A percentile compares a stretch with the other conserved stretches of the same genome.
Conservation (phyloP, 306 rosid genomes). For the Castanea crenata region DNA sequence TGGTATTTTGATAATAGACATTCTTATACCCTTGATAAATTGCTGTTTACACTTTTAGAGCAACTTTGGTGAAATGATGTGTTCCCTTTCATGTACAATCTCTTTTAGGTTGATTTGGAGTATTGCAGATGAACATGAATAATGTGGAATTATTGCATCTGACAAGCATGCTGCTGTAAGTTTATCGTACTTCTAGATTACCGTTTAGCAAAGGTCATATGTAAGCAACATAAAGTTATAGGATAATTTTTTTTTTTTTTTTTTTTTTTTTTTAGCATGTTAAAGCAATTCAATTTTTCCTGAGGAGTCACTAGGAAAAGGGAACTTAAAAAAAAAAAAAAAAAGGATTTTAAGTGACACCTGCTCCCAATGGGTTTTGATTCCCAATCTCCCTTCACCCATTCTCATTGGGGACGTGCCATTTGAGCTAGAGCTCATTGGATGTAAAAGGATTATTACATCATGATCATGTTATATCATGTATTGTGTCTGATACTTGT, state of each 20-base stretch:
- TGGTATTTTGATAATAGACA: constrained; percentile 43
- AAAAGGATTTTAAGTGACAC: no score
- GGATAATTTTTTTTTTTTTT: neutral
- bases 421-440: no score
- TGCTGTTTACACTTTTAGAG: constrained; percentile 9
- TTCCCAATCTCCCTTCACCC: no score
- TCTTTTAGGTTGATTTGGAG: constrained; percentile 64
- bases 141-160: constrained; percentile 18
- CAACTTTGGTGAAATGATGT: constrained; percentile 16
- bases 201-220: neutral
- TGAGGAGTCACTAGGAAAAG: neutral
- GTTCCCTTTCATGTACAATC: constrained; percentile 11
- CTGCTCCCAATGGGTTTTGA: no score
- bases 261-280: neutral
- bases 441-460: neutral
- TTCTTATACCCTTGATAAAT: constrained; percentile 5
- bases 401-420: no score
- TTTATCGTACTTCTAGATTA: constrained; percentile 14
- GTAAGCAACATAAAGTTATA: neutral
- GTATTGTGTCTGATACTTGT: neutral
- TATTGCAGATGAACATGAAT: constrained; percentile 44
- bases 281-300: neutral
- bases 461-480: neutral
- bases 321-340: neutral
- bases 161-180: constrained; percentile 33